These are phyloP conservation scores for Choanephora cucurbitarum DNA, from an alignment of 371 early-diverging fungal species.

Conservation along the genomic window DNA sequence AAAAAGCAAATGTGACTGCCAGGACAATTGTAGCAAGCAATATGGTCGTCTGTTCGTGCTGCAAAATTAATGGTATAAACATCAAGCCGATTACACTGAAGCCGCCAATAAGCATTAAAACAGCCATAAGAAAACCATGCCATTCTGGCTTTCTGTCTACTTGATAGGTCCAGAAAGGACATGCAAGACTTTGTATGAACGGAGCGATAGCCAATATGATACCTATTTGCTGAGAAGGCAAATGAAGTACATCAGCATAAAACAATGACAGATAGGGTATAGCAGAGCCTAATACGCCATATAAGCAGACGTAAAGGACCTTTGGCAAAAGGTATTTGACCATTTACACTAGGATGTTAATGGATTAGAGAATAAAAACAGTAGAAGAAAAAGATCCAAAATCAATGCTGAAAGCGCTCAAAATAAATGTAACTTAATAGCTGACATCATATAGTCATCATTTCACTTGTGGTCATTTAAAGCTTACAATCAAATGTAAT, in stretches of 20 bases:
- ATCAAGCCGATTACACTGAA: conserved; percentile 28
- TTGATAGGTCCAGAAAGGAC: conserved; percentile 45
- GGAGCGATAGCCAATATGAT: conserved; percentile 43
- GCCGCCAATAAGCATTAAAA: conserved; percentile 38
- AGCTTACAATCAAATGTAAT: not conserved
- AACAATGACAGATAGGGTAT: conserved; percentile 42
- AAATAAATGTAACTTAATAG: not conserved
- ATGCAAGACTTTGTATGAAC: conserved; percentile 42
- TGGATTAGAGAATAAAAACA: too few species aligned
- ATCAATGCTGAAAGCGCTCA: not conserved
- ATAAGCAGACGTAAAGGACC: conserved; percentile 37
- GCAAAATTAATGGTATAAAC: conserved; percentile 29
- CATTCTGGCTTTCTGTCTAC: conserved; percentile 36
- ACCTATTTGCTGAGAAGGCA: conserved; percentile 43
- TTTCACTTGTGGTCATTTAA: not conserved
- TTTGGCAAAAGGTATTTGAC: conserved; percentile 33
- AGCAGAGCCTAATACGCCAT: conserved; percentile 40
- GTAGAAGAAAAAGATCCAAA: not conserved
- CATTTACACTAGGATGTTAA: not conserved
- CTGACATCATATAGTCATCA: not conserved
- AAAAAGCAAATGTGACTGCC: conserved; percentile 45
- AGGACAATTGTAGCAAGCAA: conserved; percentile 22
- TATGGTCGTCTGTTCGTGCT: conserved; percentile 4
- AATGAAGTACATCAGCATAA: conserved; percentile 35
- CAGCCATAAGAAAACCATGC: conserved; percentile 41